A percentile compares a stretch with the other conserved stretches of the same genome.
These are phyloP conservation scores for Acidomyces sp. DNA, from an alignment of 495 filamentous ascomycete species.

Conservation along the genomic window DNA sequence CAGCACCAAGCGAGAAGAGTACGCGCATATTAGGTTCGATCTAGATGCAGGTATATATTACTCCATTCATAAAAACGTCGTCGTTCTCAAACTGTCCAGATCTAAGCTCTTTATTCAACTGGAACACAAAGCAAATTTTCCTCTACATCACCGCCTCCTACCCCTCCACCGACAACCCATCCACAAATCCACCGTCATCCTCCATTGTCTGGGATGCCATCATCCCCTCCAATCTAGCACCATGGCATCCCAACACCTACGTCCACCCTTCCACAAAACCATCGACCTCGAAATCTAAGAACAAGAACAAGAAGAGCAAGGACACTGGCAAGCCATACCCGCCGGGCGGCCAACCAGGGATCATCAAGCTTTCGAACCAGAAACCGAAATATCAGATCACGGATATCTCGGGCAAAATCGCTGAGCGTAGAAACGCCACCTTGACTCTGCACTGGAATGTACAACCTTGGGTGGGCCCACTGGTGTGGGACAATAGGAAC, in stretches of 20 bases:
- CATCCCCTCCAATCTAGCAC: conserved; percentile 55
- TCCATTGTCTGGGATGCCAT: conserved; percentile 93
- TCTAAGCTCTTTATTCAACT: conserved; percentile 84
- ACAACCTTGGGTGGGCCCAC: conserved; percentile 86
- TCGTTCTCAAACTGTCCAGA: conserved; percentile 35
- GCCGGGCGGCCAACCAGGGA: conserved; percentile 37
- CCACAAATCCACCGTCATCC: conserved; percentile 40
- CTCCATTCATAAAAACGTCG: conserved; percentile 1
- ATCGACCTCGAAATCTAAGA: conserved; percentile 12
- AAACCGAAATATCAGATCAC: conserved; percentile 90
- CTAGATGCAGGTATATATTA: conserved; percentile 51
- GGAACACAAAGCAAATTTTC: conserved; percentile 99
- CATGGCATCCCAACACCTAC: conserved; percentile 38
- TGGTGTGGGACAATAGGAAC: conserved; percentile 60
- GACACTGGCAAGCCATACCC: conserved; percentile 8
- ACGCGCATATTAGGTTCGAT: conserved; percentile 85
- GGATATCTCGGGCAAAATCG: conserved; percentile 63
- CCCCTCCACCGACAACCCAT: conserved; percentile 20
- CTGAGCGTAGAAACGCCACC: conserved; percentile 55
- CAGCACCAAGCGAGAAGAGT: conserved; percentile 81
- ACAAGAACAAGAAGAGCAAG: conserved; percentile 6
- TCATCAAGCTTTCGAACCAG: conserved; percentile 61
- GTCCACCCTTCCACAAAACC: conserved; percentile 25
- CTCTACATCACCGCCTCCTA: conserved; percentile 57
- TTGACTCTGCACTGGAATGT: conserved; percentile 84